Conservation (phyloP, 2,329 filamentous ascomycete genomes). For the Penicillium freii region DNA sequence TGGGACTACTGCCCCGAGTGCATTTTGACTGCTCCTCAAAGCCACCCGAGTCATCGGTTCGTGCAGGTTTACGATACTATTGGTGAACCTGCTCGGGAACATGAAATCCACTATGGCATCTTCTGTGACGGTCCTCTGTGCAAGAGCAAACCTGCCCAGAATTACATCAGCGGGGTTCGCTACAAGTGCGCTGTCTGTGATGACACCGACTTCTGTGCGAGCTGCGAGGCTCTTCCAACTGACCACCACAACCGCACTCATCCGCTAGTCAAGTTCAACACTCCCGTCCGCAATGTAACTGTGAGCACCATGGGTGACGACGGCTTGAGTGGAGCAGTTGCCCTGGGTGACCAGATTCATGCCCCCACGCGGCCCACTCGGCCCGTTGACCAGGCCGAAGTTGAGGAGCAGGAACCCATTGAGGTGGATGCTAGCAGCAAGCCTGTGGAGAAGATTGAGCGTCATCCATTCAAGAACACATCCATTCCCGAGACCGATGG, state of each 20-base stretch:
- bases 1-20: conserved; percentile 92
- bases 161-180: conserved; percentile 75
- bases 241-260: conserved; percentile 94
- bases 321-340: conserved; percentile 60
- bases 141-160: conserved; percentile 48
- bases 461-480: not conserved
- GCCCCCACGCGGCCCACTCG: conserved; percentile 49
- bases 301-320: conserved; percentile 83
- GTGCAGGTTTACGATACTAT: conserved; percentile 77
- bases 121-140: conserved; percentile 95
- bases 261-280: conserved; percentile 95
- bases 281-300: conserved; percentile 80
- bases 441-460: conserved; percentile 5
- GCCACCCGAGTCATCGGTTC: conserved; percentile 83
- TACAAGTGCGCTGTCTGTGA: conserved; percentile 98
- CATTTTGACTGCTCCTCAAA: conserved; percentile 61
- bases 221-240: conserved; percentile 82
- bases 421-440: conserved; percentile 22
- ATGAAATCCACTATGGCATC: conserved; percentile 72
- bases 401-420: conserved; percentile 28
- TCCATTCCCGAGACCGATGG: not conserved
- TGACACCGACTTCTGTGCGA: conserved; percentile 91
- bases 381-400: conserved; percentile 4
- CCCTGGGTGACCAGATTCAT: conserved; percentile 69
- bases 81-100: conserved; percentile 46